These are phyloP conservation scores for Stygiomarasmius scandens DNA, from an alignment of 1,284 basidiomycete species.

Conservation along the genomic window DNA sequence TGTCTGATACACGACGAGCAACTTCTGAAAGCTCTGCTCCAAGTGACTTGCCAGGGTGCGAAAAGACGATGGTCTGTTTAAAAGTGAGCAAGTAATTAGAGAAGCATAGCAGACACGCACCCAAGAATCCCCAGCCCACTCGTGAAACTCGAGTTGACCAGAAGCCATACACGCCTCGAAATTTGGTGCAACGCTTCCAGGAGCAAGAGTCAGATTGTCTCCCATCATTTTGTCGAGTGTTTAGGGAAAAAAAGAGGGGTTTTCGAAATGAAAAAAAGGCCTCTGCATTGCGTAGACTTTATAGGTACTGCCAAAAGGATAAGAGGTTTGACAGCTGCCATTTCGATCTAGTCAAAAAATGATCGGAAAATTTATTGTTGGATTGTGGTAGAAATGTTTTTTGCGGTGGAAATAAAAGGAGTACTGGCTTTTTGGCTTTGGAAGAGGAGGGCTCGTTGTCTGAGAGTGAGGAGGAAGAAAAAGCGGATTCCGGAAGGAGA, in stretches of 20 bases:
- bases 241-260: neutral
- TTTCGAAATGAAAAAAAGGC: neutral
- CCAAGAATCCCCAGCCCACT: slow-evolving; percentile 91
- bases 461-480: too few relatives aligned
- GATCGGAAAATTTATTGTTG: neutral
- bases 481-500: too few relatives aligned
- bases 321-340: neutral
- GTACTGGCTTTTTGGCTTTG: too few relatives aligned
- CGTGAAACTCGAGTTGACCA: slow-evolving; percentile 85
- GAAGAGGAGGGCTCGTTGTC: too few relatives aligned
- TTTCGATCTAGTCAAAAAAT: neutral
- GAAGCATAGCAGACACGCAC: slow-evolving; percentile 43
- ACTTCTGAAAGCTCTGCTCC: neutral
- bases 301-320: neutral
- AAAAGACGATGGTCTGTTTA: slow-evolving; percentile 14
- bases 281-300: neutral
- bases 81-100: neutral
- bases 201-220: slow-evolving; percentile 56
- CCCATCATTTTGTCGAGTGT: neutral
- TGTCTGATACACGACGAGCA: slow-evolving; percentile 2
- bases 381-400: too few relatives aligned
- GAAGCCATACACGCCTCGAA: slow-evolving; percentile 83
- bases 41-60: slow-evolving; percentile 2
- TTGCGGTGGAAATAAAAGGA: too few relatives aligned
- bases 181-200: slow-evolving; percentile 80